Base-by-base conservation (phyloP, 2,329 filamentous ascomycete species). In the Ceratocystis papillata region DNA sequence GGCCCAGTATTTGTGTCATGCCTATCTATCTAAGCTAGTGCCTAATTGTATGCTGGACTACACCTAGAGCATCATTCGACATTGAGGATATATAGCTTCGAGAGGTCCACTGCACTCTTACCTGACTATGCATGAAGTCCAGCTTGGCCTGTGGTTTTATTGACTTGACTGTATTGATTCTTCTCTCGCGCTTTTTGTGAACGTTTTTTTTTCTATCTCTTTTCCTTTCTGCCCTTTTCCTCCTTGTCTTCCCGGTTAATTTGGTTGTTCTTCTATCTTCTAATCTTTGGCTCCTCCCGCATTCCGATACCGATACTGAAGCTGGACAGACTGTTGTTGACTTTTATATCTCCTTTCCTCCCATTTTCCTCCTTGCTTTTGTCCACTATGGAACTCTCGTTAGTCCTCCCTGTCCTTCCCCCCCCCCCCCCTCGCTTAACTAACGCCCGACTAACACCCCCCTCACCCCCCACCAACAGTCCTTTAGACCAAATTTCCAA, bases 401-500 rank as follows among this genome's bases (percentile, higher is more conserved):
- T 17, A 65, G 63, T 65, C 28, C 10, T 30, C n/a, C 8, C 5
- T 44, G 22, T 22, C 22, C 22, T 22, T 22, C 22, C 22, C 22
- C 22, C 2, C 22, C 20, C 7, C 28, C 5, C 41, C n/a, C 15
- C 17, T 33, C 37, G 22, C 44, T n/a, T 63, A 5, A n/a, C 4
- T 17, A 12, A 28, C 25, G 44, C 25, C 22, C 30, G 6, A 28
- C 37, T 62, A 25, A 62, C 30, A 62, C 59, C 20, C 17, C 7
- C 7, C 4, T 17, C 48, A 6, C 20, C 20, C 50, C 15, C 10
- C 33, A 44, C 6, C 30, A 6, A n/a, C 37, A 67, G 62, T 20
- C 53, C 65, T 55, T 28, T 67, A 10, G 41, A 67, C 7, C 53
- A 64, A 48, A 57, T 64, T 44, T 22, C 55, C 41, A 64, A 41